Conservation (phyloP, 768 basidiomycete species). For the Calocybe gangraenosa region DNA sequence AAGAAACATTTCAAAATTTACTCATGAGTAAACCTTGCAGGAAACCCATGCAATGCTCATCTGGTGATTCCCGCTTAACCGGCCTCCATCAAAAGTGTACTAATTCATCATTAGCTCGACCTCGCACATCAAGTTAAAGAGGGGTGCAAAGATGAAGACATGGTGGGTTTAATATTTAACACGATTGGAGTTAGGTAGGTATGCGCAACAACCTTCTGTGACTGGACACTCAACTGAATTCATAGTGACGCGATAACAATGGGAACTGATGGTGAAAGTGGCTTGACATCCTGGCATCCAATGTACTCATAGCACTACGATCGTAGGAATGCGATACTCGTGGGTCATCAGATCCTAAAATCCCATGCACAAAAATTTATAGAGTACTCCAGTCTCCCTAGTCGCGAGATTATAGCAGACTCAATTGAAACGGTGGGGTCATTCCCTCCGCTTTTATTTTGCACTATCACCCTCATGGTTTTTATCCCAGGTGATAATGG, state of each 20-base stretch:
- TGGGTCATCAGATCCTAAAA: constrained; percentile 31
- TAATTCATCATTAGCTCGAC: constrained; percentile 49
- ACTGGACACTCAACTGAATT: not conserved
- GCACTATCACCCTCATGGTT: constrained; percentile 26
- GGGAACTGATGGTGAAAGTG: constrained; percentile 71
- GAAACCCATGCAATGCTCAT: constrained; percentile 85
- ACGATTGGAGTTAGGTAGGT: constrained; percentile 77
- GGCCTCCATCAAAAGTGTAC: not conserved
- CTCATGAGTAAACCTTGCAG: constrained; percentile 28
- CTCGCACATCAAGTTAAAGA: constrained; percentile 77
- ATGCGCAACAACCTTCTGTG: not conserved
- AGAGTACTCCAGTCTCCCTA: constrained; percentile 57
- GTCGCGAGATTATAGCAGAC: constrained; percentile 86
- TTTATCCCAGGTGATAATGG: constrained; percentile 49
- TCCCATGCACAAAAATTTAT: not conserved
- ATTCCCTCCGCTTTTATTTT: constrained; percentile 22
- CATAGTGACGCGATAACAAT: constrained; percentile 82
- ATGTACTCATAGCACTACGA: not conserved
- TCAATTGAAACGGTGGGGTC: constrained; percentile 76
- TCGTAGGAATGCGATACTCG: constrained; percentile 83
- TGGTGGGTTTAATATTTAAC: constrained; percentile 81
- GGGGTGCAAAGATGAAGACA: constrained; percentile 75
- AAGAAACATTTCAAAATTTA: not conserved
- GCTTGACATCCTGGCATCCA: not conserved
- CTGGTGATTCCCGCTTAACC: constrained; percentile 39